Conservation (phyloP, 1,139 yeast species). For the Zygoascus sp. region DNA sequence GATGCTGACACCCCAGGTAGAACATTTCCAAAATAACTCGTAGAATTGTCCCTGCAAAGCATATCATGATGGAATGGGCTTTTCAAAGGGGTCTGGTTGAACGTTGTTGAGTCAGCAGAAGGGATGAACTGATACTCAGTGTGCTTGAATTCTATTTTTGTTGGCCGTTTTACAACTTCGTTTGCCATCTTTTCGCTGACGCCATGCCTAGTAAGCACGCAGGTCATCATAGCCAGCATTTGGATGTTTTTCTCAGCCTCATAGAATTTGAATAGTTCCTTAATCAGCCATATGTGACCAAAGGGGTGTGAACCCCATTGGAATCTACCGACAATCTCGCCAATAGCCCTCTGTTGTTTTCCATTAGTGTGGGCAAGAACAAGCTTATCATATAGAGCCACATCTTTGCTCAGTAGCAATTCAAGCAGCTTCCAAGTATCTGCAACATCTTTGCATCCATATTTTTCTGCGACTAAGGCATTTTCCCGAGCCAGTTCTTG, state of each 20-base stretch:
- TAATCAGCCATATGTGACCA: slow-evolving; percentile 72
- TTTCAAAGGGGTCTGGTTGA: slow-evolving; percentile 1
- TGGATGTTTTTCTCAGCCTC: slow-evolving; percentile 67
- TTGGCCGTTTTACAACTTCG: neutral
- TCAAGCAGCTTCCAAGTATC: slow-evolving; percentile 68
- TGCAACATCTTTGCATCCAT: slow-evolving; percentile 59
- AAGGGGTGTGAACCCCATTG: slow-evolving; percentile 81
- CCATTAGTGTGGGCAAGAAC: neutral
- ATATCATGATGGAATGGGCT: slow-evolving; percentile 21
- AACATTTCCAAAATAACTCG: slow-evolving; percentile 15
- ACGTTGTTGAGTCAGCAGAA: neutral
- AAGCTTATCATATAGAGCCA: slow-evolving; percentile 7
- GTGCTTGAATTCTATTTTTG: slow-evolving; percentile 1
- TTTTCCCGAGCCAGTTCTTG: slow-evolving; percentile 64
- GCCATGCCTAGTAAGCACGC: slow-evolving; percentile 42
- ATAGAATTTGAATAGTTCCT: slow-evolving; percentile 58
- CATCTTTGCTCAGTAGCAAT: slow-evolving; percentile 24
- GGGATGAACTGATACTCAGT: slow-evolving; percentile 8
- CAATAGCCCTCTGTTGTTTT: neutral
- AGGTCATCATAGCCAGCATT: slow-evolving; percentile 86
- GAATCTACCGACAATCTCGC: slow-evolving; percentile 15
- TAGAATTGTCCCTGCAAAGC: slow-evolving; percentile 17
- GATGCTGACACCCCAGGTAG: neutral
- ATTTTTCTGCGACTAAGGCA: slow-evolving; percentile 62
- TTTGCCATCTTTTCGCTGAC: neutral